Evolutionary conservation across 805 yeast genomes (phyloP), one percentile per base, ranked within the genome.

Genomic region (Nakazawaea peltata): DNA sequence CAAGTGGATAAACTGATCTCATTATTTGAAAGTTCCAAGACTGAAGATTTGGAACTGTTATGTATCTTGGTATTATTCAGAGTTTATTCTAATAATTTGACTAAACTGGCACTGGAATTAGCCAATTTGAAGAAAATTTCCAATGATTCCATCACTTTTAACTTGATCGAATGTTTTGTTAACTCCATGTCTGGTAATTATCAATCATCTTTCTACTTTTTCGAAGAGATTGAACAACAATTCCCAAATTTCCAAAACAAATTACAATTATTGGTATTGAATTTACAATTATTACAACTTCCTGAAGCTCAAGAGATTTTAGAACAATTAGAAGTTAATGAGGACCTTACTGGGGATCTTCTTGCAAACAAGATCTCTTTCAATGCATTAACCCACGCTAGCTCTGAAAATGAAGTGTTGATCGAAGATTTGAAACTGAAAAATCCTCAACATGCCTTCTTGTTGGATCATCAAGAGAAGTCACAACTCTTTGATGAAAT

Each of bases 301-400:
- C 90, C 88, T 2, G 97, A 90, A 59, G 88, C 95, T 8, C 70
- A 71, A 40, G 84, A 83, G 42, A 63, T 77, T 25, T 59, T 81
- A 10, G 59, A 59, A 21, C 60, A 67, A 33, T 57, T 67, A 41
- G 59, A 59, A 4, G 44, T 43, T 13, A 17, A n/a, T 4, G 28
- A 30, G 17, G 34, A 37, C 22, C n/a, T 19, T 16, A 21, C 44
- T 30, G 64, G 58, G 12, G 75, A 75, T 50, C 61, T 74, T 26
- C 45, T 80, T 27, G 82, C 86, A 31, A 77, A 81, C 51, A 69
- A 77, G 50, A 74, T 83, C 41, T 69, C 86, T 3, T 69, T 71
- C 34, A 69, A 75, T 36, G 71, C 76, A 36, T 63, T 81, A 45
- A 67, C 67, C 32, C 79, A 79, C 10, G 60, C 53, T 18, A 59